Evolutionary conservation across 2,329 filamentous ascomycete species (phyloP).

Genomic region (Trichophyton verrucosum): DNA sequence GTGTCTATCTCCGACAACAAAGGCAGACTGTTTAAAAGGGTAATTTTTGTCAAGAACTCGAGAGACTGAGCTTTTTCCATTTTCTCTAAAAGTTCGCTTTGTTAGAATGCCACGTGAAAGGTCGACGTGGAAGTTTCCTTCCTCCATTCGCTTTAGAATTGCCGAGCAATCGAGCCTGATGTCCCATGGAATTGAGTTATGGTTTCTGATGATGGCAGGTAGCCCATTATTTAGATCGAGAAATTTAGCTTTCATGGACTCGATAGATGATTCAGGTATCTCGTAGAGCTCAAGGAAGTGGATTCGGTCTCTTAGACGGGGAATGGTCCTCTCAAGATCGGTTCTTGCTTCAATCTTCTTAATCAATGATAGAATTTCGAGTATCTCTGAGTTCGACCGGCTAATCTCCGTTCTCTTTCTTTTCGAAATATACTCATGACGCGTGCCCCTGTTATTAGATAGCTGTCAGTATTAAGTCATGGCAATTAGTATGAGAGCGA

Average conservation of each 20-base stretch:
- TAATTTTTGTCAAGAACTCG: conserved; percentile 8
- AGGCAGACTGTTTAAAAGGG: conserved; percentile 5
- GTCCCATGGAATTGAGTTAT: conserved; percentile 10
- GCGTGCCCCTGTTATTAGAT: not conserved
- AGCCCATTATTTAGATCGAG: conserved; percentile 10
- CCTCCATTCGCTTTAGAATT: conserved; percentile 9
- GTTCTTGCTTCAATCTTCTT: not conserved
- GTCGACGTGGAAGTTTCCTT: conserved; percentile 9
- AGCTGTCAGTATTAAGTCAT: not conserved
- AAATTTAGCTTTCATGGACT: conserved; percentile 7
- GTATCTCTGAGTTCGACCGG: conserved; percentile 5
- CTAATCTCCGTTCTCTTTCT: conserved; percentile 5
- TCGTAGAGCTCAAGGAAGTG: conserved; percentile 10
- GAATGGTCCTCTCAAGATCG: not conserved
- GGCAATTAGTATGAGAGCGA: too few species aligned
- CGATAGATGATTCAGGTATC: conserved; percentile 1
- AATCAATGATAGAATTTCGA: conserved; percentile 5
- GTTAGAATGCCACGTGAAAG: conserved; percentile 11
- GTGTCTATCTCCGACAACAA: conserved; percentile 10
- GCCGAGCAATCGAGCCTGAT: conserved; percentile 12
- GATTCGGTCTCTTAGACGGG: conserved; percentile 9
- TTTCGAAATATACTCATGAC: conserved; percentile 1
- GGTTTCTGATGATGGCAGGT: conserved; percentile 7
- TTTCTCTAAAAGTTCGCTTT: not conserved
- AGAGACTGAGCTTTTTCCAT: conserved; percentile 4